Conservation (phyloP, 176 grass and related monocot species). For the Ensete ventricosum region DNA sequence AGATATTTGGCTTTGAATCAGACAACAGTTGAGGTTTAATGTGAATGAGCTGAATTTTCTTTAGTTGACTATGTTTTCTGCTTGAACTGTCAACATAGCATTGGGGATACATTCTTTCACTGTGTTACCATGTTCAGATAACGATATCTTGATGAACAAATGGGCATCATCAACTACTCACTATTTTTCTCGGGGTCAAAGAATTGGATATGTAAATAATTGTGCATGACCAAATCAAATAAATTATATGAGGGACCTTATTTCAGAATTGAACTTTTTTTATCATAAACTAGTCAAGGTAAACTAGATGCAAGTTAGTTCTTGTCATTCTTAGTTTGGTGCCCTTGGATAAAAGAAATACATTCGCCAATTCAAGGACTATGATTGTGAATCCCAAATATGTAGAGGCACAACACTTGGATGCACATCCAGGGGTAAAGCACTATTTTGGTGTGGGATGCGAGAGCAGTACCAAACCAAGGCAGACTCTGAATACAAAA, state of each 20-base stretch:
- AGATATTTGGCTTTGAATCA: conserved; percentile 95
- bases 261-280: background rate
- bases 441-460: too few relatives aligned
- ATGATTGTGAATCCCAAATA: background rate
- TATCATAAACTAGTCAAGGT: background rate
- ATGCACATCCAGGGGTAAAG: background rate
- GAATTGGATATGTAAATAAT: background rate
- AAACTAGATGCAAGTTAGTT: background rate
- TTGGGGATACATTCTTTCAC: background rate
- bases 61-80: background rate
- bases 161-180: background rate
- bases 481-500: too few relatives aligned
- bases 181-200: background rate
- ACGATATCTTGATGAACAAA: background rate
- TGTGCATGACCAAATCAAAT: background rate
- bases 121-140: background rate
- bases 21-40: conserved; percentile 63
- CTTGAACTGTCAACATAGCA: background rate
- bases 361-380: background rate
- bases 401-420: background rate
- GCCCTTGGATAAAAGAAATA: background rate
- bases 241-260: background rate
- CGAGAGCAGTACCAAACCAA: too few relatives aligned
- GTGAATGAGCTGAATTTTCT: conserved; percentile 8
- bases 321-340: background rate